Evolutionary conservation across 768 basidiomycete genomes (phyloP).

Genomic region (Tulasnella sp.): DNA sequence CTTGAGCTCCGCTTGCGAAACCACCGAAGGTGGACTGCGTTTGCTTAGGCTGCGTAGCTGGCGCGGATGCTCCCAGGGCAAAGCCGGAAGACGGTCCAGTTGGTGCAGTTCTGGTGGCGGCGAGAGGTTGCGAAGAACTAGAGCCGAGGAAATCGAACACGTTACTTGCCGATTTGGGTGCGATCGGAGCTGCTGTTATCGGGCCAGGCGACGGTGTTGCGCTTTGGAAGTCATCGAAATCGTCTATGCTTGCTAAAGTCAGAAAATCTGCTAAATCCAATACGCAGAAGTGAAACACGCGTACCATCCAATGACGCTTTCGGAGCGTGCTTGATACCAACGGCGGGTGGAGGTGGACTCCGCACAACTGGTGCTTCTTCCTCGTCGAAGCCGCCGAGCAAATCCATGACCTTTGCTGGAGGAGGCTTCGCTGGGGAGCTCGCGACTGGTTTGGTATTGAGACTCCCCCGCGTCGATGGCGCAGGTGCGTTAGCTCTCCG

Average conservation of each 20-base stretch:
- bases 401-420: constrained; percentile 24
- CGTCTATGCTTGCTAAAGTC: constrained; percentile 39
- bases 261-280: constrained; percentile 14
- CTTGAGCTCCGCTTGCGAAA: neutral
- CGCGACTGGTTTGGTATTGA: neutral
- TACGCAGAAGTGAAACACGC: neutral
- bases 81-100: neutral
- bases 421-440: constrained; percentile 19
- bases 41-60: neutral
- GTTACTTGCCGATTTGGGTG: constrained; percentile 28
- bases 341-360: constrained; percentile 6
- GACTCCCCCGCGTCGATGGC: constrained; percentile 5
- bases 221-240: constrained; percentile 78
- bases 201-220: constrained; percentile 41
- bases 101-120: neutral
- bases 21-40: constrained; percentile 5
- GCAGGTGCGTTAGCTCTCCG: constrained; percentile 27
- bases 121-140: neutral
- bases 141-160: constrained; percentile 25
- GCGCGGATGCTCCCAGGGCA: neutral
- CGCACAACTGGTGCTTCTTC: constrained; percentile 28
- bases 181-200: constrained; percentile 17
- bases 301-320: constrained; percentile 21
- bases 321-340: neutral
- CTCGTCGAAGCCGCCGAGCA: constrained; percentile 52